Evolutionary conservation across 73 alveolate species (phyloP), one percentile per base, ranked within the genome.

Genomic region (Paramecium primaurelia): DNA sequence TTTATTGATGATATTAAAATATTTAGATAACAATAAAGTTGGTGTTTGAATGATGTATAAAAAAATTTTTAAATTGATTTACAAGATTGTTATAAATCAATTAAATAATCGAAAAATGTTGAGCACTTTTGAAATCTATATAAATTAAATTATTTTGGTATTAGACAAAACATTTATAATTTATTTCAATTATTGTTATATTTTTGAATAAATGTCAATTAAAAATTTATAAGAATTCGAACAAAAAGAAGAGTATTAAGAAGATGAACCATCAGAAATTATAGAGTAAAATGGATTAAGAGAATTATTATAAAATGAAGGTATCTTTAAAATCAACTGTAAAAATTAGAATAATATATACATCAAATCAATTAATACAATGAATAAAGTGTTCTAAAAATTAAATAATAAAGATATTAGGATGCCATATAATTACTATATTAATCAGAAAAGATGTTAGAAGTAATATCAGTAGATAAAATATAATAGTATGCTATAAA

Each of bases 391-490:
- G 47, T 64, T 64, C 10, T 28, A 2, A 64, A 64, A 34, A 64
- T 64, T 5, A 64, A 64, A 64, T 0, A 10, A 8, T 34, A 64
- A 64, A 64, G 58, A 58, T 58, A 86, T 32, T 54, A 59, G n/a
- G 92, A 86, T 32, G 92, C 92, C 8, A 0, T 86, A 58, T 45
- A 42, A 58, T 58, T 47, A 32, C 49, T 86, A 6, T 58, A 58
- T n/a, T 30, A 86, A 86, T 73, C 86, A 28, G 92, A 86, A 86
- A 28, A 86, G 37, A 86, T 86, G 92, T 49, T 86, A 9, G 86
- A 58, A 58, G 92, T 86, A 54, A 12, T 4, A 22, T 42, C 9
- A 58, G 9, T 47, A 32, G n/a, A 49, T 47, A 49, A 84, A 22
- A 22, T 49, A 20, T 22, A 14, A 86, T 26, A 86, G 92, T 58